These are phyloP conservation scores for Cadophora sp. DNA, from an alignment of 2,329 filamentous ascomycete species.

Conservation along the genomic window DNA sequence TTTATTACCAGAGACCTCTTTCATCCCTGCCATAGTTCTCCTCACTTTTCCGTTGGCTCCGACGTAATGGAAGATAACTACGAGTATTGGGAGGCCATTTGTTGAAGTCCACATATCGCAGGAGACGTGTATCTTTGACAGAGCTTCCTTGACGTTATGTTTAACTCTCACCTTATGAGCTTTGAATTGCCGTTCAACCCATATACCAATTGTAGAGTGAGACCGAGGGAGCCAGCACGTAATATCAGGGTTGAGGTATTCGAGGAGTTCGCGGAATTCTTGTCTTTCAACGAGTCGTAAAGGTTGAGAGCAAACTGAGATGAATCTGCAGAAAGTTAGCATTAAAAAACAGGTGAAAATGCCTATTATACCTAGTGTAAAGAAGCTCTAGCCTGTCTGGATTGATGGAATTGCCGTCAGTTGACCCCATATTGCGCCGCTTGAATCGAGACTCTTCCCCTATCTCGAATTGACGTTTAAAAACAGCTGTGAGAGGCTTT, in stretches of 20 bases:
- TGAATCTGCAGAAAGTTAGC: too few relatives aligned
- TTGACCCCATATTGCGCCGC: not conserved
- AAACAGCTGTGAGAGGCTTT: not conserved
- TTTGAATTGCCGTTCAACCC: not conserved
- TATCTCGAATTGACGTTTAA: not conserved
- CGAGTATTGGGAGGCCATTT: too few relatives aligned
- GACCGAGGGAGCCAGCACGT: not conserved
- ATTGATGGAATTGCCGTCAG: not conserved
- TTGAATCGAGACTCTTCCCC: not conserved
- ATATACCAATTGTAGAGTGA: not conserved
- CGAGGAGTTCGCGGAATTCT: not conserved
- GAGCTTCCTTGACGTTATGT: not conserved
- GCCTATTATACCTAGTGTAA: not conserved
- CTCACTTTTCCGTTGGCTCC: too few relatives aligned
- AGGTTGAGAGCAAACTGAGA: not conserved
- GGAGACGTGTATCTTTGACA: not conserved
- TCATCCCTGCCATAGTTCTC: too few relatives aligned
- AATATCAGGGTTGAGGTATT: not conserved
- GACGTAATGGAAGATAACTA: too few relatives aligned
- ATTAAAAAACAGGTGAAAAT: not conserved
- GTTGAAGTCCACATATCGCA: not conserved
- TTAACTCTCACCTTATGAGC: not conserved
- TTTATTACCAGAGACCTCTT: too few relatives aligned
- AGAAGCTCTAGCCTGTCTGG: not conserved
- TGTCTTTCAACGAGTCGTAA: not conserved